These are phyloP conservation scores for Thelonectria olida DNA, from an alignment of 2,329 filamentous ascomycete species.

Conservation along the genomic window DNA sequence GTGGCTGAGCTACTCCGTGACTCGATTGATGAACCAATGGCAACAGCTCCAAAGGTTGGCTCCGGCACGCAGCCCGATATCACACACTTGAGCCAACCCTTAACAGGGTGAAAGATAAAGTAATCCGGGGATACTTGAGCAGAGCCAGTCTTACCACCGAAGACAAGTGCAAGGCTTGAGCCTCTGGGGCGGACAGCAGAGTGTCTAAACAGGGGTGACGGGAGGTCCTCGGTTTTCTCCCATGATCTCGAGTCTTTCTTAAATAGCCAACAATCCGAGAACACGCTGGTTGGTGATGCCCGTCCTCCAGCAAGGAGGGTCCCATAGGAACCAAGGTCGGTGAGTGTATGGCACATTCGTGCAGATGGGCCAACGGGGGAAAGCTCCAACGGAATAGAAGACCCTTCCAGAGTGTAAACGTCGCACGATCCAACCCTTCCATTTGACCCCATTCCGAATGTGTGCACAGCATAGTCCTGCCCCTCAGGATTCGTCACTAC, in stretches of 20 bases:
- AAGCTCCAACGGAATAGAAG: conserved; percentile 36
- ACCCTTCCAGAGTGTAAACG: conserved; percentile 49
- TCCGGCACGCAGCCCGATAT: conserved; percentile 46
- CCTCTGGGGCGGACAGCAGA: conserved; percentile 62
- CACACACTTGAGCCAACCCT: conserved; percentile 58
- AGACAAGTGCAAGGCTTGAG: conserved; percentile 64
- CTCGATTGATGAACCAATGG: conserved; percentile 43
- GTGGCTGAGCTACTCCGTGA: conserved; percentile 34
- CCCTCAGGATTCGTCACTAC: conserved; percentile 49
- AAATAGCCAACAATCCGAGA: conserved; percentile 81
- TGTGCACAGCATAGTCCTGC: conserved; percentile 55
- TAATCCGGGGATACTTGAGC: conserved; percentile 60
- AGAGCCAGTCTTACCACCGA: conserved; percentile 68
- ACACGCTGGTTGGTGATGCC: conserved; percentile 74
- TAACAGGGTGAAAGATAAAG: conserved; percentile 59
- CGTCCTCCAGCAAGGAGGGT: conserved; percentile 80
- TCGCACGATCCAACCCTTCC: conserved; percentile 61
- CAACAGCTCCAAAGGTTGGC: conserved; percentile 54
- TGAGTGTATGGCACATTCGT: conserved; percentile 81
- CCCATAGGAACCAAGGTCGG: conserved; percentile 65
- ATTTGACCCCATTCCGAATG: conserved; percentile 55
- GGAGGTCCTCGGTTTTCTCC: conserved; percentile 72
- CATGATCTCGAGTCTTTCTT: conserved; percentile 63
- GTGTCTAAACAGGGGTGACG: conserved; percentile 79
- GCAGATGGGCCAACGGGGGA: conserved; percentile 43